Evolutionary conservation across 768 basidiomycete species (phyloP), one percentile per base, ranked within the genome.

Genomic region (Erythrobasidium yunnanense): DNA sequence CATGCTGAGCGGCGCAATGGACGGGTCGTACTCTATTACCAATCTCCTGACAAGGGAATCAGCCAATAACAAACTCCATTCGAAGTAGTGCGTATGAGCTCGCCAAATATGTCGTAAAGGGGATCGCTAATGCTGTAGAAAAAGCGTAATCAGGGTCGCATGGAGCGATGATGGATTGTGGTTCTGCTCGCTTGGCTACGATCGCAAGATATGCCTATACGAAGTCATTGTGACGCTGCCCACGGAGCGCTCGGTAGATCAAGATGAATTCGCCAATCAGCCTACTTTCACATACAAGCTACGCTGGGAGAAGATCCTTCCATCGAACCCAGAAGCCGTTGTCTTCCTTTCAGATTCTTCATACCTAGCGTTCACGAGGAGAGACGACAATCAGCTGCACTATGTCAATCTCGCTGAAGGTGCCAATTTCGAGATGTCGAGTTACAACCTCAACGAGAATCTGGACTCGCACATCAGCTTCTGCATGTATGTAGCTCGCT

Each of bases 381-480:
- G 74, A 30, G 73, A 73, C 18, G 75, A 75, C 55, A 65, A 75
- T 55, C 65, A 72, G 15, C 53, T 75, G 30, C 68, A 72, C 18
- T 74, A 75, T 65, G 23, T 73, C 46, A 23, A 42, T 11, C 46
- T 72, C 4, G 45, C 33, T n/a, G 23, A 8, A 7, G 66, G 20
- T 2, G 49, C 45, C 30, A 53, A 50, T 20, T 68, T 47, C 30
- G 25, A 22, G 0, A 56, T 57, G 38, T 18, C 68, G 27, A n/a
- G 51, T 20, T 60, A 54, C 55, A 73, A 73, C 50, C 66, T 74
- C 27, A 75, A 75, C 66, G 71, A 71, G 54, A 72, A 72, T 20
- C 67, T 62, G 0, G 74, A 75, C 34, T 55, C 66, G 2, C 72
- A 72, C 55, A 67, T 71, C 27, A 71, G 69, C 18, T 73, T 73